Conservation (phyloP, 805 yeast species). For the Helenozyma baotianmanensis region DNA sequence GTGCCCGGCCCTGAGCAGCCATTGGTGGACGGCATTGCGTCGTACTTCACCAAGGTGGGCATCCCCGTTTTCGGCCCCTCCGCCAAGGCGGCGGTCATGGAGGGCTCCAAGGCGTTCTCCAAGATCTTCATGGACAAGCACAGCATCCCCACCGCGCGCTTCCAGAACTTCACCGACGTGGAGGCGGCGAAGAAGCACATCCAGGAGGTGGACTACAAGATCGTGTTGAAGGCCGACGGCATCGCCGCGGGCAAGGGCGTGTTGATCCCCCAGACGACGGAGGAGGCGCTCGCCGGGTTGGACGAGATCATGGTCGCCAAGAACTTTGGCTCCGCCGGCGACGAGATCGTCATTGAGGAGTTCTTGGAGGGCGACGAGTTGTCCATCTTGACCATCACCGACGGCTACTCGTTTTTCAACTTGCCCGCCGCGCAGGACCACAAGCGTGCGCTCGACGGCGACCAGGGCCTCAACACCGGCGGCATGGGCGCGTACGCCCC, state of each 20-base stretch:
- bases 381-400: constrained; percentile 85
- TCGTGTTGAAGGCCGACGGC: constrained; percentile 96
- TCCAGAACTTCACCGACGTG: constrained; percentile 73
- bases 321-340: constrained; percentile 91
- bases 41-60: constrained; percentile 72
- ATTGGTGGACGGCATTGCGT: constrained; percentile 85
- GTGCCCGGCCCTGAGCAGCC: constrained; percentile 99
- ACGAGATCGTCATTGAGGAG: constrained; percentile 90
- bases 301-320: constrained; percentile 84
- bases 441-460: constrained; percentile 91
- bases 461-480: constrained; percentile 93
- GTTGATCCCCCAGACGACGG: constrained; percentile 75
- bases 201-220: constrained; percentile 57
- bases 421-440: constrained; percentile 99
- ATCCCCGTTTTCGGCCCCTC: constrained; percentile 98
- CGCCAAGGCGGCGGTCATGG: constrained; percentile 85
- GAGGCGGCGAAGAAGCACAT: constrained; percentile 74
- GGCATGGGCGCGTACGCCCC: constrained; percentile 99
- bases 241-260: constrained; percentile 99
- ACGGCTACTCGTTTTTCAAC: constrained; percentile 86
- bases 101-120: constrained; percentile 93
- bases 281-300: constrained; percentile 83
- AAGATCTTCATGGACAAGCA: constrained; percentile 91
- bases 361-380: constrained; percentile 95
- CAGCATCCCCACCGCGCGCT: constrained; percentile 90